Conservation (phyloP, 768 basidiomycete species). For the Boletus vinaceobasis region DNA sequence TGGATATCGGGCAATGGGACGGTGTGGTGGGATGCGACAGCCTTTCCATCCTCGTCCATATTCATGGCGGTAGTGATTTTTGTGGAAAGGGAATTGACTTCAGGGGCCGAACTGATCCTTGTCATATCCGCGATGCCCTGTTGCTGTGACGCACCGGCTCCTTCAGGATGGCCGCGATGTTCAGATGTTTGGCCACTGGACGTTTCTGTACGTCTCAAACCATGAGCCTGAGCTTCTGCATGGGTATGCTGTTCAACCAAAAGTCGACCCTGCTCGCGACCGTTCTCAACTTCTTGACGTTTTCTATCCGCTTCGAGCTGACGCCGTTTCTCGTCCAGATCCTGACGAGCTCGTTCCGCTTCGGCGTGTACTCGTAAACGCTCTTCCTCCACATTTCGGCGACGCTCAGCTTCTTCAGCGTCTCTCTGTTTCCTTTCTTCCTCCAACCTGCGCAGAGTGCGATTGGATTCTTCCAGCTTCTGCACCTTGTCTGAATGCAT, state of each 20-base stretch:
- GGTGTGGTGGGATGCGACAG: neutral
- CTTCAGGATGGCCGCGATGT: neutral
- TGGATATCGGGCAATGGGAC: slow-evolving; percentile 1
- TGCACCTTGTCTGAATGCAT: slow-evolving; percentile 18
- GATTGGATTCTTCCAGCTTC: slow-evolving; percentile 14
- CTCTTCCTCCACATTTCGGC: slow-evolving; percentile 16
- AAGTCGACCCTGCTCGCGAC: slow-evolving; percentile 4
- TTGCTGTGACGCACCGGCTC: slow-evolving; percentile 17
- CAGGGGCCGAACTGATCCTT: slow-evolving; percentile 24
- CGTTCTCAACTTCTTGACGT: slow-evolving; percentile 4
- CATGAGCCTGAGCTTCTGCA: slow-evolving; percentile 5
- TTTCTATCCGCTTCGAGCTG: slow-evolving; percentile 6
- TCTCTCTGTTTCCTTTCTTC: slow-evolving; percentile 22
- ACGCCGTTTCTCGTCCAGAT: slow-evolving; percentile 1
- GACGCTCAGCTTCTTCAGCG: slow-evolving; percentile 15
- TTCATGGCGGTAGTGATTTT: neutral
- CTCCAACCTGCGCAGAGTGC: slow-evolving; percentile 20
- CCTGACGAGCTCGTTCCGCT: slow-evolving; percentile 9
- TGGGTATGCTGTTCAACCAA: slow-evolving; percentile 9
- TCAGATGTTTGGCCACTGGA: neutral
- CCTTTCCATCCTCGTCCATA: slow-evolving; percentile 1
- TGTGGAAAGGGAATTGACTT: neutral
- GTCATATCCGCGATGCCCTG: slow-evolving; percentile 27
- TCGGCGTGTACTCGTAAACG: slow-evolving; percentile 5
- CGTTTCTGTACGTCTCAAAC: neutral